phyloP scores from a whole-genome alignment of 2,329 filamentous ascomycete genomes.

The Aspergillus sp. region DNA sequence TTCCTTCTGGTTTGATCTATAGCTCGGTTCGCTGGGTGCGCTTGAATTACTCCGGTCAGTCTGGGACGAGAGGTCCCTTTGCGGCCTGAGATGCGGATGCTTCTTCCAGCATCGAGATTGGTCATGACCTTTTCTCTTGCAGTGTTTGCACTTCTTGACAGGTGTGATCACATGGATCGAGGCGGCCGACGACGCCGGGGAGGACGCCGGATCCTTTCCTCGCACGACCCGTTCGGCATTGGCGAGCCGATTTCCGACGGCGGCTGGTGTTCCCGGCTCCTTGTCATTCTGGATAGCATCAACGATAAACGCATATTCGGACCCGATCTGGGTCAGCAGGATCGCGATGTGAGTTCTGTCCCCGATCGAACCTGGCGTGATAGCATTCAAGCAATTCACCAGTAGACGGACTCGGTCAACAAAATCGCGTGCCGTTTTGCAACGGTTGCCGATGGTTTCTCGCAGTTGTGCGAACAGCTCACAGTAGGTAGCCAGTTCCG shows the following conservation, averaged over 20 bases:
- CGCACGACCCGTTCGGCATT: constrained; percentile 3
- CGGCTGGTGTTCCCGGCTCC: neutral
- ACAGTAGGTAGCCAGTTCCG: constrained; percentile 5
- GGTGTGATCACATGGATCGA: constrained; percentile 1
- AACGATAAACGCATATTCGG: constrained; percentile 3
- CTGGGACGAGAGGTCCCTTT: neutral
- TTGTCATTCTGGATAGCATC: constrained; percentile 4
- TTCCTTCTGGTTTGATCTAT: constrained; percentile 2
- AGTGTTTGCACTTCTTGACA: constrained; percentile 2
- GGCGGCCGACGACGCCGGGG: constrained; percentile 1
- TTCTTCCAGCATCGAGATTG: constrained; percentile 4
- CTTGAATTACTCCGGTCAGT: constrained; percentile 1
- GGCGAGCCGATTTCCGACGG: constrained; percentile 2
- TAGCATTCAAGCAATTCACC: constrained; percentile 3
- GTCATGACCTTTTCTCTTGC: constrained; percentile 5
- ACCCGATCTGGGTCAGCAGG: constrained; percentile 3
- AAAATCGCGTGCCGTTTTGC: constrained; percentile 1
- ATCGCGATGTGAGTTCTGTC: constrained; percentile 2
- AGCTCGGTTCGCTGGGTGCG: constrained; percentile 2
- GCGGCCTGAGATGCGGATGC: constrained; percentile 1
- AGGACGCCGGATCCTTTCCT: constrained; percentile 3
- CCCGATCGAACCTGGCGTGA: constrained; percentile 1
- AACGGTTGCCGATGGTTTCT: constrained; percentile 1
- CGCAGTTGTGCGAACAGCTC: constrained; percentile 3
- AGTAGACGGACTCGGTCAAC: no score